These are phyloP conservation scores for Melaleuca quinquenervia DNA, from an alignment of 345 rosid species.

Conservation along the genomic window DNA sequence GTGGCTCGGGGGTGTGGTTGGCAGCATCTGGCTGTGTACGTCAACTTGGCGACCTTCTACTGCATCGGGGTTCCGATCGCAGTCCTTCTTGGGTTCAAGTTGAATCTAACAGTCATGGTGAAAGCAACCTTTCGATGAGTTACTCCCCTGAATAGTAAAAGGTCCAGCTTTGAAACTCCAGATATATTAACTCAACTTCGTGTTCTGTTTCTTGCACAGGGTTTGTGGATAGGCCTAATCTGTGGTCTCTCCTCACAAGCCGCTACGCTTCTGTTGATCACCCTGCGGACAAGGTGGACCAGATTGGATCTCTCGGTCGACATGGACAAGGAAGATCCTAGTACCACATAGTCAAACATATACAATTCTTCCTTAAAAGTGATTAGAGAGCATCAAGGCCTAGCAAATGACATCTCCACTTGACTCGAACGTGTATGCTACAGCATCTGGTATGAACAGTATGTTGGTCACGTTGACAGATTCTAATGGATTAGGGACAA, in stretches of 20 bases:
- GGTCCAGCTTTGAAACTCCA: too few species aligned
- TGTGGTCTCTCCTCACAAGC: constrained; percentile 47
- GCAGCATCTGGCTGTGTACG: constrained; percentile 46
- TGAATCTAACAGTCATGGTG: constrained; percentile 39
- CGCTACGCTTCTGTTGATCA: constrained; percentile 25
- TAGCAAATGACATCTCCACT: not conserved
- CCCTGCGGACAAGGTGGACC: constrained; percentile 39
- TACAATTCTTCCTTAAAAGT: not conserved
- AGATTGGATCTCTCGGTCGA: constrained; percentile 4
- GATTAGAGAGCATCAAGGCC: not conserved
- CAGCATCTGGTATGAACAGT: not conserved
- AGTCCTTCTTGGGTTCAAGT: constrained; percentile 38
- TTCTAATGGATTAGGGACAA: not conserved
- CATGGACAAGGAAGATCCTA: not conserved
- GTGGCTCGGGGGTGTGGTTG: constrained; percentile 76
- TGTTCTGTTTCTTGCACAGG: constrained; percentile 17
- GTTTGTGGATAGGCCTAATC: constrained; percentile 68
- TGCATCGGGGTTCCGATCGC: constrained; percentile 41
- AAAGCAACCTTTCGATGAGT: not conserved
- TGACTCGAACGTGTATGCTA: not conserved
- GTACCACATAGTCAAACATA: not conserved
- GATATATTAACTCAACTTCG: not conserved
- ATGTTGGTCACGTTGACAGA: not conserved
- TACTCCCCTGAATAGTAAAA: too few species aligned
- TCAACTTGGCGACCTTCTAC: constrained; percentile 47